Evolutionary conservation across 805 yeast genomes (phyloP).

Genomic region (Scheffersomyces amazonensis): DNA sequence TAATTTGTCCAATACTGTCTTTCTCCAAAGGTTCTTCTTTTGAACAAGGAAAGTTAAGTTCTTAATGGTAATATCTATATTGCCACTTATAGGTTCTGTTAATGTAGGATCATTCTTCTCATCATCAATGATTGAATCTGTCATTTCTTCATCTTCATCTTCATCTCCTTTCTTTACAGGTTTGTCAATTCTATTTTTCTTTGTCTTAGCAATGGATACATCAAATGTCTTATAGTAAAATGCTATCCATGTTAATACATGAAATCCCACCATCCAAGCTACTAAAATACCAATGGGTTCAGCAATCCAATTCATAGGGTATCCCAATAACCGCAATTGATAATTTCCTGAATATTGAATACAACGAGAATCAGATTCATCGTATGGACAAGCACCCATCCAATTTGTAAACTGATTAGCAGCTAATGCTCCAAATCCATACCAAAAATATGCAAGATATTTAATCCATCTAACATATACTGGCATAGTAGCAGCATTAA

Average conservation of each 20-base stretch:
- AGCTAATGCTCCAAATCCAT: conserved; percentile 65
- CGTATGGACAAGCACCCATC: conserved; percentile 54
- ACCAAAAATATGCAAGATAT: conserved; percentile 75
- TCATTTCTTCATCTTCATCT: neutral
- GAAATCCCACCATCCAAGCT: conserved; percentile 58
- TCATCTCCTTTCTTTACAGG: conserved; percentile 7
- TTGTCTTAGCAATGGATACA: conserved; percentile 44
- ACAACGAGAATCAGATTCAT: conserved; percentile 18
- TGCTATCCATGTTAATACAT: conserved; percentile 46
- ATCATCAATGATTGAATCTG: neutral
- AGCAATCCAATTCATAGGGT: conserved; percentile 58
- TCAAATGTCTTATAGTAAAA: conserved; percentile 51
- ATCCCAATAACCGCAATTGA: conserved; percentile 57
- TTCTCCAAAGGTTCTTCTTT: conserved; percentile 27
- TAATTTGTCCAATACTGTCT: conserved; percentile 2
- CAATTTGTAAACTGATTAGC: conserved; percentile 66
- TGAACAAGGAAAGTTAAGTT: conserved; percentile 44
- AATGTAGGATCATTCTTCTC: neutral
- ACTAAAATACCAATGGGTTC: conserved; percentile 61
- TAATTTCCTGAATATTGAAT: conserved; percentile 51
- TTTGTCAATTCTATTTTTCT: conserved; percentile 29
- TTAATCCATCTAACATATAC: conserved; percentile 86
- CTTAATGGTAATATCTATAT: conserved; percentile 13
- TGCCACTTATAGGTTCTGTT: conserved; percentile 4
- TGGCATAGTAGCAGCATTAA: conserved; percentile 70